Base-by-base conservation (phyloP, 75 land plant species). In the Ceratopteris richardii region DNA sequence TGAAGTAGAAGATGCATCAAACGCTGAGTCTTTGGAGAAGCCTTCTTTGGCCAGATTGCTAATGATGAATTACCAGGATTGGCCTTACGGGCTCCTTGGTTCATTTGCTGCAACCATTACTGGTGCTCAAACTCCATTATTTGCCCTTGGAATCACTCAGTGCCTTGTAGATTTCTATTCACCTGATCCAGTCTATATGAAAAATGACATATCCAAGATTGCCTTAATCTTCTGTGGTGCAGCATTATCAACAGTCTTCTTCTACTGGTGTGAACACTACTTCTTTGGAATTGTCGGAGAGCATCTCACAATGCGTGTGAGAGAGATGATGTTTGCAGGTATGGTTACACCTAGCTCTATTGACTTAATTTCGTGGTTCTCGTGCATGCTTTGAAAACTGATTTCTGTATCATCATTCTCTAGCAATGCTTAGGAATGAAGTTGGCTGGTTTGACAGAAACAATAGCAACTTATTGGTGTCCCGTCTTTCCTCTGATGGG, bases 261-360 rank as follows among this genome's bases (percentile, higher is more conserved):
- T 76, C 56, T 80, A 90, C 56, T 63, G 71, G 17, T 62, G 86
- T 27, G 71, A 70, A 59, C 98, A 94, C 44, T 63, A 73, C 28
- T 81, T 67, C 62, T 94, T 79, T 26, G 98, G 96, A 7, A 76
- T 83, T 30, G 83, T 90, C 75, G 98, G 98, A 22, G 98, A 90
- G 65, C 70, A 87, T 30, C 82, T 94, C 7, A 94, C 98, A 1
- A 84, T 90, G 60, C 87, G 98, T 5, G 91, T 94, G 25, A 68
- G 98, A 36, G 76, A 86, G 67, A 83, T 44, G 80, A 86, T 94
- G 91, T 94, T 94, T 56, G 54, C 76, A 40, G 80, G 98, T 94
- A 64, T 68, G 63, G 2, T 17, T 58, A 19, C 40, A 21, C 24
- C 39, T 43, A 29, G 52, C 44, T 31, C 1, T 28, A 39, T 33